Base-by-base conservation (phyloP, 352 stramenopile species). In the Phytophthora multivora region DNA sequence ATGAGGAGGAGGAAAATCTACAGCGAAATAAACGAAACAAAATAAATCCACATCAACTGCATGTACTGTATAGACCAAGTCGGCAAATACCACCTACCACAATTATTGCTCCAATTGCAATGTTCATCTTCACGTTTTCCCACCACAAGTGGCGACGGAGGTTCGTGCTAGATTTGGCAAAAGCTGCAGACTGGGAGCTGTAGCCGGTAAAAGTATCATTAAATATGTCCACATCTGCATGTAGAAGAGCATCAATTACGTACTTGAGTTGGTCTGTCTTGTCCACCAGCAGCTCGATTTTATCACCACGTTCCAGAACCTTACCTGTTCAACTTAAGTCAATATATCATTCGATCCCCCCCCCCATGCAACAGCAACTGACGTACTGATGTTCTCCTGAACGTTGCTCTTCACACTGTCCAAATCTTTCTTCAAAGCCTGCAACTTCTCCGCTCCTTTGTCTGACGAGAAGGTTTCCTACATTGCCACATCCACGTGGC, bases 121-220 rank as follows among this genome's bases (percentile, higher is more conserved):
- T 84, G 54, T 83, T 94, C 84, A 95, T 89, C 70, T 96, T 96
- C 26, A 96, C 66, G 48, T 96, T 96, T 62, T 96, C 80, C 71
- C 87, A 81, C 88, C 88, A 96, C 25, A 96, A 60, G 41, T 91
- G 80, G 19, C 86, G 86, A 7, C 86, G 88, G 5, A 96, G 72
- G 51, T 75, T 89, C 46, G 73, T 82, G 55, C 86, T 96, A n/a
- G 86, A 91, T 52, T 95, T 78, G 16, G 86, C 86, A 67, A 96
- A 96, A 2, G 82, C 83, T 26, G 86, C 70, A 0, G 87, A 92
- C 47, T 92, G 87, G 23, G 83, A 91, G 50, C 87, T 95, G 49
- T 3, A 30, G 10, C 30, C 30, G 6, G 21, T 25, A 54, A 45
- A 50, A 47, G 40, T 9, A 41, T 31, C 9, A 35, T 30, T 9